Base-by-base conservation (phyloP, 1,139 yeast genomes). In the Pichia sp. region DNA sequence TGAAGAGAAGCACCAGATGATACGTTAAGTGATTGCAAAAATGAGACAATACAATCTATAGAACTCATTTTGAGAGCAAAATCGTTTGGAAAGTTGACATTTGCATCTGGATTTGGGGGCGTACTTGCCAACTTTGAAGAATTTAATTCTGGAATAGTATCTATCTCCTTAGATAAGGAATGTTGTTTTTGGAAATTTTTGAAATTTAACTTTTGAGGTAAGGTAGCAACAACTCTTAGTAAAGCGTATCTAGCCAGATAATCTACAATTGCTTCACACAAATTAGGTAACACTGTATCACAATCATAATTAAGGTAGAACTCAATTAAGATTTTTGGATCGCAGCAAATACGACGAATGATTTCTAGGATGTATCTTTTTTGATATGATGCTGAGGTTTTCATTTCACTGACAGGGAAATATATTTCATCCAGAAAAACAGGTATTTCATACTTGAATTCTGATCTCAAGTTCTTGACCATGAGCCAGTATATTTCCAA, bases 221-320 rank as follows among this genome's bases (percentile, higher is more conserved):
- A 11, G 19, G 83, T 79, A 11, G 86, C 83, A 29, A 85, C 95
- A 5, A 87, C 85, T 59, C 90, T 78, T 0, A 85, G 77, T 47
- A 88, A 75, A 0, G 97, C 85, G 56, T 87, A 72, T 61, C 80
- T 82, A 5, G 96, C 87, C 61, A 93, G 75, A 62, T 87, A 85
- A 62, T 90, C 93, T 54, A 90, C 81, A 44, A 89, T 74, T 54
- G 82, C 78, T 70, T 95, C 99, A 69, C 93, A 90, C 51, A 92
- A 78, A 67, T 93, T 93, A 49, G 96, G 89, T 77, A 86, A 81
- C 6, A 81, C 75, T 16, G 86, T 79, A 67, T 90, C 97, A 73
- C 99, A 95, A 70, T 95, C 99, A 70, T 93, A 95, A 69, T 95
- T 95, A 64, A 95, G 78, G 67, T 92, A 95, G 59, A 93, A 82